Conservation (phyloP, 331 rosid species). For the Malus hybrid region DNA sequence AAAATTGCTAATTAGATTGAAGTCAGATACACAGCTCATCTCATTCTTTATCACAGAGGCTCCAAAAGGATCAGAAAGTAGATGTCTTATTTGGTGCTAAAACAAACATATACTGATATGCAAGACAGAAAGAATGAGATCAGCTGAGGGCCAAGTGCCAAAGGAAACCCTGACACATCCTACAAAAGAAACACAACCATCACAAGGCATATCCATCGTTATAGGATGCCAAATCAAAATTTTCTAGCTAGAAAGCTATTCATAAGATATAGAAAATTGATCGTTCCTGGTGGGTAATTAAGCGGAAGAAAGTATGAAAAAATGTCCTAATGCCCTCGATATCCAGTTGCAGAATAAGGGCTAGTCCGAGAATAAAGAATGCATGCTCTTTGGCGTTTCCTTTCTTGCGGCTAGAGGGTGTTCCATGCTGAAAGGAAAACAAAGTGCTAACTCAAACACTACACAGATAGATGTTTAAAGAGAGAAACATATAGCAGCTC, state of each 20-base stretch:
- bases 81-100: constrained; percentile 83
- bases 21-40: no score
- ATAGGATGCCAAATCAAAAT: no score
- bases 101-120: constrained; percentile 59
- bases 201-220: no score
- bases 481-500: no score
- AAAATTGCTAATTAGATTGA: no score
- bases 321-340: constrained; percentile 82
- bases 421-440: constrained; percentile 66
- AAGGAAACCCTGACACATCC: constrained; percentile 98
- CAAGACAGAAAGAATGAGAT: constrained; percentile 64
- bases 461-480: no score
- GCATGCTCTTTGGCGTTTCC: constrained; percentile 82
- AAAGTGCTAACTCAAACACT: neutral
- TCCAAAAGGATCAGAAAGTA: constrained; percentile 90
- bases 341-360: constrained; percentile 74
- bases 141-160: constrained; percentile 84
- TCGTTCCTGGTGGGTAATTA: constrained; percentile 65
- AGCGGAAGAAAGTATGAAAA: constrained; percentile 80
- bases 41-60: constrained; percentile 52
- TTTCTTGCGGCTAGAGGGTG: constrained; percentile 93
- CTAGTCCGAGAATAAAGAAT: constrained; percentile 90
- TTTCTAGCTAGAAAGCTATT: no score
- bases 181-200: constrained; percentile 19
- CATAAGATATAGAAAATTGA: neutral